These are phyloP conservation scores for Acidiella bohemica DNA, from an alignment of 495 filamentous ascomycete species.

Conservation along the genomic window DNA sequence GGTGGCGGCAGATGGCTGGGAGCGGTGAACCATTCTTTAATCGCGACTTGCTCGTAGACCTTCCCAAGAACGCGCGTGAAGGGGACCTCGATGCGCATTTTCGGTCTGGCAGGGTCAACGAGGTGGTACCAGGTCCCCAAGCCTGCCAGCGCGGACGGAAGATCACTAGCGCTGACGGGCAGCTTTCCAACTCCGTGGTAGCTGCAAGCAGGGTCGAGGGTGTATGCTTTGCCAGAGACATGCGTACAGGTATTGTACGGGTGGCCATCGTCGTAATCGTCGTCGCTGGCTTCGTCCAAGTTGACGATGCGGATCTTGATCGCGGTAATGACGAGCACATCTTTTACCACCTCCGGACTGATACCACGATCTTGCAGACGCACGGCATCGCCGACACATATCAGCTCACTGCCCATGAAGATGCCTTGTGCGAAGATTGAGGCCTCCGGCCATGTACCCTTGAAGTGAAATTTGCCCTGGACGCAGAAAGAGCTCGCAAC, in stretches of 20 bases:
- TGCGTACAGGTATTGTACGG: conserved; percentile 32
- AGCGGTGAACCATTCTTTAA: conserved; percentile 31
- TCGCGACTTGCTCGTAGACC: conserved; percentile 39
- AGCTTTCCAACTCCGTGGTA: conserved; percentile 15
- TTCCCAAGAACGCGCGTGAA: conserved; percentile 41
- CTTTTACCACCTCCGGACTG: conserved; percentile 26
- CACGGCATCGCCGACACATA: conserved; percentile 40
- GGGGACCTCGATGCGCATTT: conserved; percentile 28
- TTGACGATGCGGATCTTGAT: conserved; percentile 36
- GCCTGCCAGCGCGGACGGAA: conserved; percentile 30
- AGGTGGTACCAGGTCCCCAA: conserved; percentile 39
- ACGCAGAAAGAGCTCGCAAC: conserved; percentile 41
- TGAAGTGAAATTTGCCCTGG: conserved; percentile 37
- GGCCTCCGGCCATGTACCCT: conserved; percentile 42
- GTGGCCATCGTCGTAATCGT: conserved; percentile 33
- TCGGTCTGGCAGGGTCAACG: conserved; percentile 25
- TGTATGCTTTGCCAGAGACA: conserved; percentile 39
- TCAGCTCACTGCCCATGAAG: conserved; percentile 43
- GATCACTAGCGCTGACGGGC: conserved; percentile 15
- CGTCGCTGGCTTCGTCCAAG: conserved; percentile 30
- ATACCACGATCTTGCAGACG: conserved; percentile 32
- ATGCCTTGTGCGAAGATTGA: conserved; percentile 39
- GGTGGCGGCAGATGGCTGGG: not conserved
- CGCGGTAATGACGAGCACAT: conserved; percentile 40
- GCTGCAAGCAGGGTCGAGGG: conserved; percentile 25